Percentiles rank a stretch among this genome's conserved stretches.
Conservation (phyloP, 164 flowering plant species). For the Magnolia changhungtana region DNA sequence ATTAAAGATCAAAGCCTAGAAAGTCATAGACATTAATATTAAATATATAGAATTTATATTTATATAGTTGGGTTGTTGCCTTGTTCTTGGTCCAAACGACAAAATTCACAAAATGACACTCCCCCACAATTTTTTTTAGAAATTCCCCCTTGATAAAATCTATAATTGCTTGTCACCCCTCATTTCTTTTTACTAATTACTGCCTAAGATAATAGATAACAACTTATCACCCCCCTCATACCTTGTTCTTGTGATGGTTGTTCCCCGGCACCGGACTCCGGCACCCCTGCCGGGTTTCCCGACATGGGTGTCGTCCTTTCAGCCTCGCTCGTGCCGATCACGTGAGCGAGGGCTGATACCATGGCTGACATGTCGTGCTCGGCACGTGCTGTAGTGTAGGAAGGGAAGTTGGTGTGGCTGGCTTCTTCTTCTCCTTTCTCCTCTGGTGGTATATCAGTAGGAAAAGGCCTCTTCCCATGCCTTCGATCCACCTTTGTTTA, state of each 20-base stretch:
- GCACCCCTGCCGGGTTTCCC: slow-evolving; percentile 7
- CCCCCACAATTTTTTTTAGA: background rate
- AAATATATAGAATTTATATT: background rate
- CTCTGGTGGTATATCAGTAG: slow-evolving; percentile 39
- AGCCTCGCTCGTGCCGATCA: slow-evolving; percentile 33
- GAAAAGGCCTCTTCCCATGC: slow-evolving; percentile 17
- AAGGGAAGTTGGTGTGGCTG: slow-evolving; percentile 17
- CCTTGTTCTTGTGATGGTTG: slow-evolving; percentile 22
- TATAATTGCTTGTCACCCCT: background rate
- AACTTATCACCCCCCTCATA: background rate
- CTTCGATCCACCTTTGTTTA: slow-evolving; percentile 15
- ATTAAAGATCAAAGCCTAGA: background rate
- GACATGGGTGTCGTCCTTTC: slow-evolving; percentile 4
- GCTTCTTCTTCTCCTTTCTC: slow-evolving; percentile 36
- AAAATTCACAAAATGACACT: slow-evolving; percentile 2
- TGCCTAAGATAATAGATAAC: background rate
- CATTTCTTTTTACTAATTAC: background rate
- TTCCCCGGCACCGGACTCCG: background rate
- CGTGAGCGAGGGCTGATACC: slow-evolving; percentile 69
- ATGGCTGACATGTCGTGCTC: slow-evolving; percentile 58
- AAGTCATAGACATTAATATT: background rate
- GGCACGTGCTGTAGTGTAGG: slow-evolving; percentile 44
- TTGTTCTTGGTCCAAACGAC: slow-evolving; percentile 16
- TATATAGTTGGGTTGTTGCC: background rate
- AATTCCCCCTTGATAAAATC: background rate